Percentiles rank a stretch among this genome's conserved stretches.
Evolutionary conservation across 2,329 filamentous ascomycete genomes (phyloP).

Genomic region (Emmonsia crescens): DNA sequence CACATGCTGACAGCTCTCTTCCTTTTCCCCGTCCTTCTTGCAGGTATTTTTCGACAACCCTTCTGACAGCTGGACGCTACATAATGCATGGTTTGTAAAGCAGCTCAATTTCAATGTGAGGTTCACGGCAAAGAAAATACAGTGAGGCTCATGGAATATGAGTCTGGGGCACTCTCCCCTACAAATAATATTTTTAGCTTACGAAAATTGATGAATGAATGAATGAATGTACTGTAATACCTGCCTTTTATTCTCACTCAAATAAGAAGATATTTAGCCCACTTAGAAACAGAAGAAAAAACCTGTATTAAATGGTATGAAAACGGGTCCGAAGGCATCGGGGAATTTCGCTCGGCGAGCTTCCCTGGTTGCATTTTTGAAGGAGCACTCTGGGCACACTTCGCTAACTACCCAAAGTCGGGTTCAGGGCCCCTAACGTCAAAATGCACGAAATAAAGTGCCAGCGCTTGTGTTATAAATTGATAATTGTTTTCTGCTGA

Average conservation of each 20-base stretch:
- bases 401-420: too few relatives aligned
- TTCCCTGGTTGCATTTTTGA: too few relatives aligned
- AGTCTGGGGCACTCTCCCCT: not conserved
- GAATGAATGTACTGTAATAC: not conserved
- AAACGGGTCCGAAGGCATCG: not conserved
- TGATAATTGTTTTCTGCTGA: not conserved
- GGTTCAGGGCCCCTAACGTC: not conserved
- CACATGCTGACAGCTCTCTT: not conserved
- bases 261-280: not conserved
- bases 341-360: not conserved
- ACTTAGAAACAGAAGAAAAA: too few relatives aligned
- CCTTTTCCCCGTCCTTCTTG: not conserved
- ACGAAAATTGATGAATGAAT: not conserved
- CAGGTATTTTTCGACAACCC: slow-evolving; percentile 11
- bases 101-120: slow-evolving; percentile 20
- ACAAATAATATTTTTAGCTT: not conserved
- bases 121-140: slow-evolving; percentile 6
- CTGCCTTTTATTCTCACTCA: too few relatives aligned
- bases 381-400: too few relatives aligned
- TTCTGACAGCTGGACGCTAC: slow-evolving; percentile 31
- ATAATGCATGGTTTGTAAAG: slow-evolving; percentile 44
- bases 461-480: not conserved
- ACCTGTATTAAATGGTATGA: not conserved
- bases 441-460: not conserved
- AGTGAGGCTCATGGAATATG: not conserved